A percentile compares a stretch with the other conserved stretches of the same genome.
phyloP scores from a whole-genome alignment of 169 alveolate genomes.

The Eimeria sp. region DNA sequence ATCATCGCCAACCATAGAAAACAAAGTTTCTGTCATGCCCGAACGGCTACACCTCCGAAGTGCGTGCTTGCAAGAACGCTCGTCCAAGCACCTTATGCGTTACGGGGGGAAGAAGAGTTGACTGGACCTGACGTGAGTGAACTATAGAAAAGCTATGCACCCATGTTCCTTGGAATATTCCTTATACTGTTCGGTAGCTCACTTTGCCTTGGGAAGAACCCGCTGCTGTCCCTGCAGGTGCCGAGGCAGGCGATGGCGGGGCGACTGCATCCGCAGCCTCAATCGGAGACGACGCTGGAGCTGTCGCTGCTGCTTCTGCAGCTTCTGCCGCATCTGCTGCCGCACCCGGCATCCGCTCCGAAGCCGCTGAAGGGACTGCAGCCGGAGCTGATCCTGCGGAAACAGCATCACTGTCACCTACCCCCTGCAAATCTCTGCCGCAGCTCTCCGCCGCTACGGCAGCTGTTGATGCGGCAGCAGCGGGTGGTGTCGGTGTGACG shows the following conservation, averaged over 20 bases:
- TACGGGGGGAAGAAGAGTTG: too few relatives aligned
- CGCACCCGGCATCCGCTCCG: constrained; percentile 6
- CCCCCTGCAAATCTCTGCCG: neutral
- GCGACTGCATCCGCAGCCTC: neutral
- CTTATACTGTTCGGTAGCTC: neutral
- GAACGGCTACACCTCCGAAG: neutral
- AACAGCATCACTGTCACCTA: neutral
- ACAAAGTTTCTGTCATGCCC: neutral
- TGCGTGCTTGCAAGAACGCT: too few relatives aligned
- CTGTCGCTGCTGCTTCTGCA: constrained; percentile 25
- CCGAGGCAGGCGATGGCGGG: constrained; percentile 55
- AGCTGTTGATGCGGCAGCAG: constrained; percentile 46
- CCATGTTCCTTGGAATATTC: neutral
- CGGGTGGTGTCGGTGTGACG: neutral
- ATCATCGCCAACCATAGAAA: neutral
- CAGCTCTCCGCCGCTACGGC: constrained; percentile 1
- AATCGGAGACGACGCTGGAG: neutral
- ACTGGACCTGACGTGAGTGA: too few relatives aligned
- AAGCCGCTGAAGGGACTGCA: neutral
- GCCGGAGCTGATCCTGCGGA: constrained; percentile 30
- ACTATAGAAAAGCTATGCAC: neutral
- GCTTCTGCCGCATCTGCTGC: neutral
- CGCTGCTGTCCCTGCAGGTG: constrained; percentile 37
- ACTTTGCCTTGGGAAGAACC: constrained; percentile 1
- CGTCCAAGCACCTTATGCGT: too few relatives aligned